These are phyloP conservation scores for Nannizzia gypsea DNA, from an alignment of 2,329 filamentous ascomycete genomes.

Conservation along the genomic window DNA sequence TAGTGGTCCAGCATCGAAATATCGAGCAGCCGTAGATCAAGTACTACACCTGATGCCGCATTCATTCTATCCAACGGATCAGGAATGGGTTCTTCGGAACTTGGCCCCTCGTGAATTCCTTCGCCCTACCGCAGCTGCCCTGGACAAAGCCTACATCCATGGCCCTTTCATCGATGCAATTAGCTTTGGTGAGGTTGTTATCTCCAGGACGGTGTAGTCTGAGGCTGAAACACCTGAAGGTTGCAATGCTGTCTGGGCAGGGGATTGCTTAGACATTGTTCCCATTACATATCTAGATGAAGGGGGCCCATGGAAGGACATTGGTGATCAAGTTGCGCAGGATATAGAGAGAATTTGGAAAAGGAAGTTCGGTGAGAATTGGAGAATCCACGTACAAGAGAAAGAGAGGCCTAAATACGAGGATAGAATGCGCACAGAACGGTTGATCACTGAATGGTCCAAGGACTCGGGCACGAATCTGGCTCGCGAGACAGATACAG, in stretches of 20 bases:
- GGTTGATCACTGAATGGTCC: too few relatives aligned
- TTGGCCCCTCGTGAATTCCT: slow-evolving; percentile 9
- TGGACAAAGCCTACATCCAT: slow-evolving; percentile 7
- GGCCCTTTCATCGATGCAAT: slow-evolving; percentile 19
- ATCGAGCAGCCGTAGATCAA: too few relatives aligned
- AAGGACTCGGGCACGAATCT: too few relatives aligned
- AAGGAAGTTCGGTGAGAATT: neutral
- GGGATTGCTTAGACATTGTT: slow-evolving; percentile 23
- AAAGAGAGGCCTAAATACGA: too few relatives aligned
- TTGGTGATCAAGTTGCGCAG: slow-evolving; percentile 18
- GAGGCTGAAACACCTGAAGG: slow-evolving; percentile 13
- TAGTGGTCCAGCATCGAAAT: too few relatives aligned
- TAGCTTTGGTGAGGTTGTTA: slow-evolving; percentile 22
- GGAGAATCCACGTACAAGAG: neutral
- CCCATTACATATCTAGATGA: slow-evolving; percentile 13
- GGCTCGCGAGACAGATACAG: too few relatives aligned
- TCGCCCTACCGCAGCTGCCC: slow-evolving; percentile 5
- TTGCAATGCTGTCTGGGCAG: slow-evolving; percentile 20
- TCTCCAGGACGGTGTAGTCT: slow-evolving; percentile 22
- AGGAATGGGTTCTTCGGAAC: slow-evolving; percentile 10
- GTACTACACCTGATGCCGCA: neutral
- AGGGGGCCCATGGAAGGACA: slow-evolving; percentile 18
- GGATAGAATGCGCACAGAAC: too few relatives aligned
- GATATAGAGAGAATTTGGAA: slow-evolving; percentile 17
- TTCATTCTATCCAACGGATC: slow-evolving; percentile 7